These are phyloP conservation scores for Litsea cubeba DNA, from an alignment of 164 flowering plant species.

Conservation along the genomic window DNA sequence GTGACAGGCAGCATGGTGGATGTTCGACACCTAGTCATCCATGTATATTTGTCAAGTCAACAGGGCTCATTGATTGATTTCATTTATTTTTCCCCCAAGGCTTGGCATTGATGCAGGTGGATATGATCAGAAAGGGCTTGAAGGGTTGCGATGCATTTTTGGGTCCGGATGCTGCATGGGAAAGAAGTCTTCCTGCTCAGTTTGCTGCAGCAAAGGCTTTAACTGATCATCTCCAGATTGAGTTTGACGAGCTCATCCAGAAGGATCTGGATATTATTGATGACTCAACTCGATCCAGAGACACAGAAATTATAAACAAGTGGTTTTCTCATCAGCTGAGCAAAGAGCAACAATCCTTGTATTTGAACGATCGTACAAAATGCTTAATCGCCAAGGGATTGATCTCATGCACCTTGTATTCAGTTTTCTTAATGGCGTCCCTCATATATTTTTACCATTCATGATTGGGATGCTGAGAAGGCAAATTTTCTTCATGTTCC, in stretches of 20 bases:
- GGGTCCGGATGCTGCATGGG: constrained; percentile 14
- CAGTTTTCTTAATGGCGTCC: background rate
- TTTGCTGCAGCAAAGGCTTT: too few species aligned
- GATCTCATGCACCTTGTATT: background rate
- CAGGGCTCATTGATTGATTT: too few species aligned
- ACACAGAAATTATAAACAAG: constrained; percentile 24
- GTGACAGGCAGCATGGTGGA: too few species aligned
- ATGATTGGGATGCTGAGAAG: background rate
- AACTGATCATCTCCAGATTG: constrained; percentile 34
- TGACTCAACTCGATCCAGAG: constrained; percentile 15
- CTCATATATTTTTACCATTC: background rate
- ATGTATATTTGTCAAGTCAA: too few species aligned
- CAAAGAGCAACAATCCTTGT: constrained; percentile 41
- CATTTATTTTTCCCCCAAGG: constrained; percentile 28
- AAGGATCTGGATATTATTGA: constrained; percentile 9
- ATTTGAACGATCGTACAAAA: constrained; percentile 9
- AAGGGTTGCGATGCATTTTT: constrained; percentile 34
- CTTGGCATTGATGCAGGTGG: constrained; percentile 52
- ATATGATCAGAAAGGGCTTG: constrained; percentile 38
- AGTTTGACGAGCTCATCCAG: constrained; percentile 30
- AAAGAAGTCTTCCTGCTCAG: constrained; percentile 27
- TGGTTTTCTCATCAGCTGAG: constrained; percentile 49
- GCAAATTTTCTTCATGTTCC: too few species aligned
- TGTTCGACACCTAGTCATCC: too few species aligned
- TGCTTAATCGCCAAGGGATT: background rate